Conservation (phyloP, 306 rosid species). For the Betula pendula region DNA sequence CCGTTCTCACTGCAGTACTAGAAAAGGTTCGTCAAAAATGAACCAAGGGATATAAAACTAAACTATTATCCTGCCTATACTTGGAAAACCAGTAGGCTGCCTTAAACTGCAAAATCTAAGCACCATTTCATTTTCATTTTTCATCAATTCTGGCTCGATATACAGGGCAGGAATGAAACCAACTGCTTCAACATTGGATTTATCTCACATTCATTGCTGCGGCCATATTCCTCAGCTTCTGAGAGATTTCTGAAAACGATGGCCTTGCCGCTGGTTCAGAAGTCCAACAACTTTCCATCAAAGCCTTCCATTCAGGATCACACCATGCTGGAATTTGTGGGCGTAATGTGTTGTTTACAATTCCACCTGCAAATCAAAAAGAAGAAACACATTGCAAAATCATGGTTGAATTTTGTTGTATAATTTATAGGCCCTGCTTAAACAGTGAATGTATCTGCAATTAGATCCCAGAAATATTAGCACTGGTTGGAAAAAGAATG, state of each 20-base stretch:
- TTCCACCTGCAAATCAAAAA: constrained; percentile 65
- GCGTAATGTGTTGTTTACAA: constrained; percentile 81
- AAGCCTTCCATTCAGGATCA: constrained; percentile 98
- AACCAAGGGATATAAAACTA: constrained; percentile 48
- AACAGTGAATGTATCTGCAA: constrained; percentile 1
- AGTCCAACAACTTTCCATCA: constrained; percentile 96
- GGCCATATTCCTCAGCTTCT: constrained; percentile 96
- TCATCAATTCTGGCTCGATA: constrained; percentile 46
- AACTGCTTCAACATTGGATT: constrained; percentile 34
- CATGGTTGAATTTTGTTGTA: not conserved
- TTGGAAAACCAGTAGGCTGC: constrained; percentile 41
- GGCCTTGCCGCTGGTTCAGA: constrained; percentile 82
- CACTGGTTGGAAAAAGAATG: not conserved
- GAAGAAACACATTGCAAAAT: constrained; percentile 20
- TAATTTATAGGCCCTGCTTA: not conserved
- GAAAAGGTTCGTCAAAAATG: constrained; percentile 34
- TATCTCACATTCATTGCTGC: constrained; percentile 89
- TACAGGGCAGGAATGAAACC: constrained; percentile 37
- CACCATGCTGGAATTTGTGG: constrained; percentile 97
- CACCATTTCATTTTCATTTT: constrained; percentile 50
- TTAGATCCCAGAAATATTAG: not conserved
- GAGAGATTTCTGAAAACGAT: constrained; percentile 92
- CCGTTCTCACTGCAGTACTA: constrained; percentile 42
- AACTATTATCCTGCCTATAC: constrained; percentile 51
- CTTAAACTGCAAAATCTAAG: constrained; percentile 44